A percentile compares a stretch with the other conserved stretches of the same genome.
Evolutionary conservation across 331 rosid genomes (phyloP).

Genomic region (Malus hybrid): DNA sequence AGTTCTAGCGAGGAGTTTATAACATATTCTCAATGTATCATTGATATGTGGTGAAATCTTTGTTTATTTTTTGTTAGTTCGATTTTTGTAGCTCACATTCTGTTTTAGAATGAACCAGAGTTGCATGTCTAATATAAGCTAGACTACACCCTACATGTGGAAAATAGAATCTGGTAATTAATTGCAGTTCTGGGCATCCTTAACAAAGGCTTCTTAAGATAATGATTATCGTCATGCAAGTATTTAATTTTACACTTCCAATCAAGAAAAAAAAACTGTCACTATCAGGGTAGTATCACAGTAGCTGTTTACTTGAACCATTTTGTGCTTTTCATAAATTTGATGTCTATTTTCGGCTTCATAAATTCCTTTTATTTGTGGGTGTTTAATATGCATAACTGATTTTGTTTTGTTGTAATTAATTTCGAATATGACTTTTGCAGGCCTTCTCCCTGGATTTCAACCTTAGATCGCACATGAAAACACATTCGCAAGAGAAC

Average conservation of each 20-base stretch:
- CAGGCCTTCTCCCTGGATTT: conserved; percentile 97
- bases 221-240: not conserved
- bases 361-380: not conserved
- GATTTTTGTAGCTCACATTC: not conserved
- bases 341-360: not conserved
- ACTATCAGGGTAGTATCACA: not conserved
- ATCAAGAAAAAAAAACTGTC: not conserved
- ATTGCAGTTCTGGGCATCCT: not conserved
- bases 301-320: too few species aligned
- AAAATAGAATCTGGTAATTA: not conserved
- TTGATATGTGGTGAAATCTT: not conserved
- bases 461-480: conserved; percentile 96
- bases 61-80: not conserved
- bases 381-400: not conserved
- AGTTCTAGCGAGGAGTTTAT: not conserved
- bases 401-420: not conserved
- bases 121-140: not conserved
- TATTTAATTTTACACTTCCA: not conserved
- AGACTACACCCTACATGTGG: not conserved
- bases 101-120: not conserved
- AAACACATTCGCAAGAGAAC: conserved; percentile 97
- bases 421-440: conserved; percentile 9
- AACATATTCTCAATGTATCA: not conserved
- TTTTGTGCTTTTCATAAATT: too few species aligned
- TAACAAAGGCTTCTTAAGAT: not conserved